Evolutionary conservation across 495 filamentous ascomycete species (phyloP), one percentile per base, ranked within the genome.

Genomic region (Penicillium egyptiacum): DNA sequence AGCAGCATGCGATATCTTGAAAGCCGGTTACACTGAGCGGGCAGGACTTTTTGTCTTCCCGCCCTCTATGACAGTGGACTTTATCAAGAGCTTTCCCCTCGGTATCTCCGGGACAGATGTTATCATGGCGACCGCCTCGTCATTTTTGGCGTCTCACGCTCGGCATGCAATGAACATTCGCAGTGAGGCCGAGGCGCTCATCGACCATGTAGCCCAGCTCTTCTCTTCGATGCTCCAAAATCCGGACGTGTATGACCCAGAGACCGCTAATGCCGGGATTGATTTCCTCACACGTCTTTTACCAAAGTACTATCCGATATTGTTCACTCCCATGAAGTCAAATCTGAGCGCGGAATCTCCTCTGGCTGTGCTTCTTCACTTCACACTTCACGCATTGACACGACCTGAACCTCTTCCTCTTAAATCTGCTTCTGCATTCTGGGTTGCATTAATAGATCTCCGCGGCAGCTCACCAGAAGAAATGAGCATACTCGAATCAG

Each of bases 331-430:
- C 17, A 71, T 68, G 10, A 52, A 57, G 7, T 64, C 64, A 23
- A 51, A 65, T 4, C 61, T 59, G 11, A 47, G 56, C 11, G 50
- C 55, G 17, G 52, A 44, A 11, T 39, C 46, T 35, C 39, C 43
- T n/a, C 53, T 90, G 19, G 83, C 86, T 57, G 82, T 81, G 55
- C 77, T 94, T n/a, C 85, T 96, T 65, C 72, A 87, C 28, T 96
- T 96, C 67, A 82, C 84, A 1, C 79, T 96, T 37, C 78, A 86
- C 57, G 83, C 89, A 35, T 72, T 98, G 19, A 76, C 81, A 37
- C 86, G 86, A 9, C 82, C 79, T 3, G 92, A 97, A 35, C 83
- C 88, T 0, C 77, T 97, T 31, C 89, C 91, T 1, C 93, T 96
- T 68, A 83, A 81, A 37, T 84, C 90, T 5, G 87, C 92, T 0